Conservation (phyloP, 2,329 filamentous ascomycete genomes). For the Epichloe hybrida region DNA sequence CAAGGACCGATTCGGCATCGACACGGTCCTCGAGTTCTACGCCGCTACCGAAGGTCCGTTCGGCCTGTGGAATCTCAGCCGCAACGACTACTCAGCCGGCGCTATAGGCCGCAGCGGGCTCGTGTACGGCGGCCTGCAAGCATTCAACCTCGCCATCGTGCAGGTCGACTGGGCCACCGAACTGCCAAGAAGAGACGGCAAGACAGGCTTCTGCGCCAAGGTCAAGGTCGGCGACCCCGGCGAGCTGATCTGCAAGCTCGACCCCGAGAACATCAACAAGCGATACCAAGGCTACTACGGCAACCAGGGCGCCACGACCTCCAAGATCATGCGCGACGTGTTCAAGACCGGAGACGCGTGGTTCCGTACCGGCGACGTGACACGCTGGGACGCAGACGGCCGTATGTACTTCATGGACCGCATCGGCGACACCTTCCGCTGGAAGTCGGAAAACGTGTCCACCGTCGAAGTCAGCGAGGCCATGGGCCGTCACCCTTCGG, state of each 20-base stretch:
- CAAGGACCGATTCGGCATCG: slow-evolving; percentile 66
- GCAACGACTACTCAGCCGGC: slow-evolving; percentile 60
- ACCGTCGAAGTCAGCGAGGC: slow-evolving; percentile 71
- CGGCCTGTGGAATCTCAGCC: slow-evolving; percentile 58
- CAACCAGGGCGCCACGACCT: slow-evolving; percentile 54
- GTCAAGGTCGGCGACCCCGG: slow-evolving; percentile 51
- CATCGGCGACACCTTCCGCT: slow-evolving; percentile 65
- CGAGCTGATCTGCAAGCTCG: slow-evolving; percentile 62
- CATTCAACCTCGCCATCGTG: slow-evolving; percentile 42
- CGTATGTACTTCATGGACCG: slow-evolving; percentile 69
- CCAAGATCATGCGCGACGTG: slow-evolving; percentile 63
- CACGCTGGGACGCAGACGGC: slow-evolving; percentile 58
- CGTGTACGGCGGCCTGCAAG: slow-evolving; percentile 42
- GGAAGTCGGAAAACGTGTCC: slow-evolving; percentile 75
- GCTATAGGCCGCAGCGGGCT: slow-evolving; percentile 63
- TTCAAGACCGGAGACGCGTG: slow-evolving; percentile 65
- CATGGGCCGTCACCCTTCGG: slow-evolving; percentile 49
- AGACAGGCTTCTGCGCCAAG: slow-evolving; percentile 53
- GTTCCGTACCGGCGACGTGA: slow-evolving; percentile 74
- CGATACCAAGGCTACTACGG: slow-evolving; percentile 75
- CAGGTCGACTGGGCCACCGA: slow-evolving; percentile 61
- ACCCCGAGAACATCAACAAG: slow-evolving; percentile 45
- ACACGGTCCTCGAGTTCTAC: slow-evolving; percentile 68
- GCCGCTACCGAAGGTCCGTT: slow-evolving; percentile 60
- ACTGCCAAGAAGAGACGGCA: slow-evolving; percentile 50